These are phyloP conservation scores for Annulohypoxylon nitens DNA, from an alignment of 495 filamentous ascomycete genomes.

Conservation along the genomic window DNA sequence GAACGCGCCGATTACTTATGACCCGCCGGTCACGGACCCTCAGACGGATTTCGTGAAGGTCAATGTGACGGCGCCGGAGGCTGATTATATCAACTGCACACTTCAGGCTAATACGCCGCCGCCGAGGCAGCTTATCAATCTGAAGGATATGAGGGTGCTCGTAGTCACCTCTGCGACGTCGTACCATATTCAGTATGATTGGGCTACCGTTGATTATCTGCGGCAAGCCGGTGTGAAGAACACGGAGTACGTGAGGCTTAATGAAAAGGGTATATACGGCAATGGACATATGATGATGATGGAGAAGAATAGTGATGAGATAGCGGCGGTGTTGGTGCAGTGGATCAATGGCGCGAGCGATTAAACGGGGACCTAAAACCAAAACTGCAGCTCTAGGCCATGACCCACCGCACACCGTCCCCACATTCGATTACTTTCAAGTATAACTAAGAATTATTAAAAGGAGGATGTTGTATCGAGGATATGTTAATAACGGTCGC, in stretches of 20 bases:
- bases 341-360: constrained; percentile 55
- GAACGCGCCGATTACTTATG: constrained; percentile 64
- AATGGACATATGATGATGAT: constrained; percentile 73
- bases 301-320: constrained; percentile 69
- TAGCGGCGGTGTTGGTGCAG: constrained; percentile 57
- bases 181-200: constrained; percentile 70
- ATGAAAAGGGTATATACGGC: constrained; percentile 62
- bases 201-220: constrained; percentile 66
- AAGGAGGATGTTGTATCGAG: not conserved
- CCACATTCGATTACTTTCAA: not conserved
- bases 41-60: constrained; percentile 48
- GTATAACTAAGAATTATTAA: not conserved
- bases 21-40: constrained; percentile 53
- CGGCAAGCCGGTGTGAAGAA: constrained; percentile 65
- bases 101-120: constrained; percentile 60
- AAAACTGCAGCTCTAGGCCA: not conserved
- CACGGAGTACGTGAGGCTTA: constrained; percentile 61
- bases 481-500: too few species aligned
- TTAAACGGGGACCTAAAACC: not conserved
- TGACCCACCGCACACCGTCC: not conserved
- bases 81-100: constrained; percentile 55
- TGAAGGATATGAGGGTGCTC: constrained; percentile 60
- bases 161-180: constrained; percentile 67
- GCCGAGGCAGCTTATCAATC: constrained; percentile 63
- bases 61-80: constrained; percentile 34